These are phyloP conservation scores for Ophiosphaerella narmari DNA, from an alignment of 2,329 filamentous ascomycete genomes.

Conservation along the genomic window DNA sequence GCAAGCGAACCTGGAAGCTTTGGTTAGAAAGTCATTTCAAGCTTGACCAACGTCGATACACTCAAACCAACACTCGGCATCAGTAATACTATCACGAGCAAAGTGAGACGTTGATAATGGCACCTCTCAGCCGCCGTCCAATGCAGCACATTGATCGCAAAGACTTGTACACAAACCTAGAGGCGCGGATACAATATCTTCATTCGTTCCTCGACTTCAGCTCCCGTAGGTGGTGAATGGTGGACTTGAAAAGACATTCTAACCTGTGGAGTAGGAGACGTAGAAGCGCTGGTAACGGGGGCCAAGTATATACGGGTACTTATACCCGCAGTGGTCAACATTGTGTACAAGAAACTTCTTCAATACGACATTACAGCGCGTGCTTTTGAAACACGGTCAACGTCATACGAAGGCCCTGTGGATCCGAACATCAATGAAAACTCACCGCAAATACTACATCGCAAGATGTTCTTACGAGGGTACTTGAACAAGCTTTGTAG, in stretches of 20 bases:
- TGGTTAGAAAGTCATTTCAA: too few species aligned
- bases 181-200: conserved; percentile 71
- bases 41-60: too few species aligned
- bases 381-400: conserved; percentile 67
- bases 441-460: conserved; percentile 74
- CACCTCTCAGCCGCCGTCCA: conserved; percentile 31
- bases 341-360: conserved; percentile 81
- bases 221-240: conserved; percentile 57
- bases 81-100: background rate
- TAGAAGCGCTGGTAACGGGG: conserved; percentile 70
- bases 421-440: conserved; percentile 68
- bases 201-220: conserved; percentile 78
- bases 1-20: background rate
- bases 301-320: conserved; percentile 80
- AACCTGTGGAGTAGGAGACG: conserved; percentile 57
- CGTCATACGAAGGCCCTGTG: conserved; percentile 68
- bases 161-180: conserved; percentile 72
- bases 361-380: conserved; percentile 81
- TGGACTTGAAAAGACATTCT: too few species aligned
- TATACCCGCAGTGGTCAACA: conserved; percentile 81
- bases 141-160: conserved; percentile 69
- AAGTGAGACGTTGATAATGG: conserved; percentile 17
- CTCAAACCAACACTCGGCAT: background rate
- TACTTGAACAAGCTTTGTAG: conserved; percentile 76
- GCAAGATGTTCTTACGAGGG: conserved; percentile 77